These are phyloP conservation scores for Hericium rajendrae DNA, from an alignment of 768 basidiomycete species.

Conservation along the genomic window DNA sequence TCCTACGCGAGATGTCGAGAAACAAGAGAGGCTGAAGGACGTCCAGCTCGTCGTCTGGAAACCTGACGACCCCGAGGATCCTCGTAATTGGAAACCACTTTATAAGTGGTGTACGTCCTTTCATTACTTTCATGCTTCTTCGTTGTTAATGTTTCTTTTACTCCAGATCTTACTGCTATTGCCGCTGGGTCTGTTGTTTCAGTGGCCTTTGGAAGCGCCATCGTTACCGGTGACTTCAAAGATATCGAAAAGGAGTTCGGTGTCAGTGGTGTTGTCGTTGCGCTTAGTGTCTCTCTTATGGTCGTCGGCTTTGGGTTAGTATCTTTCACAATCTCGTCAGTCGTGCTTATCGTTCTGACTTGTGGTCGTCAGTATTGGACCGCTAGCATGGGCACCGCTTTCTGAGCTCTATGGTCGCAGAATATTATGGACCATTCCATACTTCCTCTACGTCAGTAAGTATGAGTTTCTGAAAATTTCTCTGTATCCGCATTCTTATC, in stretches of 20 bases:
- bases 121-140: neutral
- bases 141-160: neutral
- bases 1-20: conserved; percentile 25
- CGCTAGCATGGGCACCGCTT: conserved; percentile 19
- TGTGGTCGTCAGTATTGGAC: conserved; percentile 11
- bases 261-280: conserved; percentile 24
- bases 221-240: conserved; percentile 28
- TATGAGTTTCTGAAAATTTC: neutral
- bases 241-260: conserved; percentile 24
- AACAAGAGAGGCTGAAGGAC: conserved; percentile 22
- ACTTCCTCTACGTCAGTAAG: conserved; percentile 28
- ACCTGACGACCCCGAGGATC: conserved; percentile 30
- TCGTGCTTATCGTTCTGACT: conserved; percentile 12
- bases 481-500: neutral
- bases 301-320: conserved; percentile 28
- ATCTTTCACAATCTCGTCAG: conserved; percentile 16
- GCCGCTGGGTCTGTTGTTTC: conserved; percentile 24
- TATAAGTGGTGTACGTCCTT: conserved; percentile 25
- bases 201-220: conserved; percentile 28
- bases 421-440: conserved; percentile 29
- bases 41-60: conserved; percentile 29
- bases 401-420: conserved; percentile 32
- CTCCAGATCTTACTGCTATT: conserved; percentile 21
- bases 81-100: conserved; percentile 25
- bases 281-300: conserved; percentile 28